Base-by-base conservation (phyloP, 352 stramenopile species). In the Pythium pyrilobum region DNA sequence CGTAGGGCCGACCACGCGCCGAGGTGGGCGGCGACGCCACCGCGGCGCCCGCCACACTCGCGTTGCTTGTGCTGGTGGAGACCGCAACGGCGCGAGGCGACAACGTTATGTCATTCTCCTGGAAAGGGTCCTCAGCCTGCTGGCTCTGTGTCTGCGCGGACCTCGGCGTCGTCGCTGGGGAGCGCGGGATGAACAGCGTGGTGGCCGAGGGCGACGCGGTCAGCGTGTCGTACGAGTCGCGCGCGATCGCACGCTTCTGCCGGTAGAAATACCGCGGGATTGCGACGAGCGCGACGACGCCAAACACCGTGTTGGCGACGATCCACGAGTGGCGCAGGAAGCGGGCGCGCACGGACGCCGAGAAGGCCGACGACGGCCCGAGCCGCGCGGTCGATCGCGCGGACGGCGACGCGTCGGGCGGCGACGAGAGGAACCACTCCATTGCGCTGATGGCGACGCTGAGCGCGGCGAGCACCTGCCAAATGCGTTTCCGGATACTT, bases 301-400 rank as follows among this genome's bases (percentile, higher is more conserved):
- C 83, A 63, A 91, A 94, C 11, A 92, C 56, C 16, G 80, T 89
- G 52, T 92, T 92, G 38, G 77, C 83, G 5, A 87, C 66, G 47
- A 92, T 78, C 83, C 83, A 93, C 46, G 78, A 81, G 40, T 61
- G 48, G 15, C 56, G 62, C 43, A 63, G 33, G 40, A 61, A 65
- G 13, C 47, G 56, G 8, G 56, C 61, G 2, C 48, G 40, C 8
- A 59, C 37, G 13, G 59, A 38, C 15, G 46, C 31, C 12, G 59
- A 33, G 12, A 62, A 28, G 15, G 59, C 41, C 7, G 31, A 11
- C 13, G 32, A 48, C 16, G 39, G 27, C 5, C 49, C 49, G 12
- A 38, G 20, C 28, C 38, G 33, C 29, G 44, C 5, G 42, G 25
- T 28, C 13, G 52, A 60, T 15, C 20, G 33, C 25, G 5, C 5